Percentiles rank a stretch among this genome's conserved stretches.
These are phyloP conservation scores for Yamadazyma triangularis DNA, from an alignment of 1,139 yeast species.

Conservation along the genomic window DNA sequence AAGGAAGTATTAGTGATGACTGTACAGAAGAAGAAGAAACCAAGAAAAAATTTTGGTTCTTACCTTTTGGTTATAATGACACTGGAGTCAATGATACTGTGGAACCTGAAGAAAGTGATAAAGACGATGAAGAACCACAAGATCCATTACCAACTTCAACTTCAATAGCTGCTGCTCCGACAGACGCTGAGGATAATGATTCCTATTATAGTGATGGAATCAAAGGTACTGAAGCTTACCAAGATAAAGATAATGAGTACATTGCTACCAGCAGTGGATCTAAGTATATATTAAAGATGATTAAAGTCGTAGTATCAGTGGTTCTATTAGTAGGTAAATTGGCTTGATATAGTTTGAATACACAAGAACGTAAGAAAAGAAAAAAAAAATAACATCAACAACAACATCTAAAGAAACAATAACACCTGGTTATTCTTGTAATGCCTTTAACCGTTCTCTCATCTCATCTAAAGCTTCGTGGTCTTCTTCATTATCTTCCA, in stretches of 20 bases:
- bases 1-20: slow-evolving; percentile 6
- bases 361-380: too few relatives aligned
- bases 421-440: slow-evolving; percentile 70
- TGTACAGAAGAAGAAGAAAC: slow-evolving; percentile 7
- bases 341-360: too few relatives aligned
- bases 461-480: slow-evolving; percentile 74
- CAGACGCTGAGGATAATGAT: too few relatives aligned
- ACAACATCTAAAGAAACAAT: too few relatives aligned
- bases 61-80: slow-evolving; percentile 8
- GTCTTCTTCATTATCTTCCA: slow-evolving; percentile 50
- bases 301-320: too few relatives aligned
- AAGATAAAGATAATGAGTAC: neutral
- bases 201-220: too few relatives aligned
- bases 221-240: neutral
- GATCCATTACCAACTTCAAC: too few relatives aligned
- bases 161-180: neutral
- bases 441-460: slow-evolving; percentile 83
- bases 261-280: neutral
- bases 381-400: too few relatives aligned
- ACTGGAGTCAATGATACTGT: slow-evolving; percentile 1
- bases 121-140: slow-evolving; percentile 1
- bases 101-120: slow-evolving; percentile 1
- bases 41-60: slow-evolving; percentile 14
- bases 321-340: too few relatives aligned
- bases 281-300: neutral